phyloP scores from a whole-genome alignment of 768 basidiomycete genomes.

The Antrodiella citrinella region DNA sequence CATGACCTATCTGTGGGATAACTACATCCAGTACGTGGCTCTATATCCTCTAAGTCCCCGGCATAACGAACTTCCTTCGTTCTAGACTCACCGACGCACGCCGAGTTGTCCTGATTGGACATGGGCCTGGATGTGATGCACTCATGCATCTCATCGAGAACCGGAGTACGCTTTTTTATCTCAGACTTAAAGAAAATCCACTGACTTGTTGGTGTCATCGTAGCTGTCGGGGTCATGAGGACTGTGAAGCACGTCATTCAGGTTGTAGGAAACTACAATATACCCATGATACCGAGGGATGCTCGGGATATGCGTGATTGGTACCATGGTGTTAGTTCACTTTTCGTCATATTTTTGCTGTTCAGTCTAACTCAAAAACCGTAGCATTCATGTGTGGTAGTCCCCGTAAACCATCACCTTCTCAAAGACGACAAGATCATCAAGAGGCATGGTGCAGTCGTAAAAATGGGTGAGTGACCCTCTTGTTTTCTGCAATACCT shows the following conservation, averaged over 20 bases:
- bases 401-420: conserved; percentile 52
- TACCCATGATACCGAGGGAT: conserved; percentile 48
- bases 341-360: not conserved
- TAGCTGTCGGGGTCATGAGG: conserved; percentile 48
- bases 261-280: conserved; percentile 58
- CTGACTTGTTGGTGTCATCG: not conserved
- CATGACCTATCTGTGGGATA: conserved; percentile 89
- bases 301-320: conserved; percentile 53
- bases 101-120: conserved; percentile 75
- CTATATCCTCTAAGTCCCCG: not conserved
- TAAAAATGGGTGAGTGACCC: not conserved
- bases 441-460: not conserved
- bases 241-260: conserved; percentile 69
- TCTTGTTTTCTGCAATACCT: not conserved
- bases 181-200: not conserved
- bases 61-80: not conserved
- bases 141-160: conserved; percentile 66
- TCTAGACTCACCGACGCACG: conserved; percentile 63
- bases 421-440: not conserved
- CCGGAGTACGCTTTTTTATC: conserved; percentile 43
- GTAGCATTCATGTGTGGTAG: conserved; percentile 65
- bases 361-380: conserved; percentile 4
- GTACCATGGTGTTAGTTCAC: conserved; percentile 56
- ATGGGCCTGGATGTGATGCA: conserved; percentile 75
- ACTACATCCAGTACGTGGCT: conserved; percentile 83